A percentile compares a stretch with the other conserved stretches of the same genome.
Evolutionary conservation across 495 filamentous ascomycete genomes (phyloP).

Genomic region (Pseudomonodictys pantanalensis): DNA sequence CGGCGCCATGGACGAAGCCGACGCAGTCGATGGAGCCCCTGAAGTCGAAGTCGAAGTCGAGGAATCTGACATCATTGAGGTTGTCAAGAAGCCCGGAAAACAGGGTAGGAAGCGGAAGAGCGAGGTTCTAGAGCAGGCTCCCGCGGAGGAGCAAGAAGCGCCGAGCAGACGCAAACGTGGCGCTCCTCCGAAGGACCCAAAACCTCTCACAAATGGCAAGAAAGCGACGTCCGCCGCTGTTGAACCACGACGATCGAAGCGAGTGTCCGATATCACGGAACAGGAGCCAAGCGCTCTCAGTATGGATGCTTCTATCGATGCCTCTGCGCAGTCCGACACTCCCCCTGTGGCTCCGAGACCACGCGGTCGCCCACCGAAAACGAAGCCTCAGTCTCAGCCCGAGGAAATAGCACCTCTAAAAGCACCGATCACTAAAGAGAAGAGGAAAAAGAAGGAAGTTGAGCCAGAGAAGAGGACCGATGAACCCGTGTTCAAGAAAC

Average conservation of each 20-base stretch:
- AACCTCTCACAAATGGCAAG: neutral
- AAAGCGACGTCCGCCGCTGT: neutral
- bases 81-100: slow-evolving; percentile 10
- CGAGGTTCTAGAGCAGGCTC: slow-evolving; percentile 11
- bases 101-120: slow-evolving; percentile 27
- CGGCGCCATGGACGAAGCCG: slow-evolving; percentile 6
- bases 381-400: neutral
- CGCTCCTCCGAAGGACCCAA: neutral
- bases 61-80: slow-evolving; percentile 7
- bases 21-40: slow-evolving; percentile 4
- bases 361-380: slow-evolving; percentile 11
- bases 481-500: slow-evolving; percentile 19
- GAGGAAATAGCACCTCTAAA: no score
- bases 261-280: slow-evolving; percentile 2
- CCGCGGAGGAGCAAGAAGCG: neutral
- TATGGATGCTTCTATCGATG: slow-evolving; percentile 6
- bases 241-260: slow-evolving; percentile 7
- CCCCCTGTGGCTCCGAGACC: neutral
- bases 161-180: neutral
- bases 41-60: slow-evolving; percentile 6
- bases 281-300: neutral
- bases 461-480: neutral
- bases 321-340: neutral
- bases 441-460: slow-evolving; percentile 1
- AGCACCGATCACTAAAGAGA: neutral